These are phyloP conservation scores for Termitomyces sp. DNA, from an alignment of 768 basidiomycete genomes.

Conservation along the genomic window DNA sequence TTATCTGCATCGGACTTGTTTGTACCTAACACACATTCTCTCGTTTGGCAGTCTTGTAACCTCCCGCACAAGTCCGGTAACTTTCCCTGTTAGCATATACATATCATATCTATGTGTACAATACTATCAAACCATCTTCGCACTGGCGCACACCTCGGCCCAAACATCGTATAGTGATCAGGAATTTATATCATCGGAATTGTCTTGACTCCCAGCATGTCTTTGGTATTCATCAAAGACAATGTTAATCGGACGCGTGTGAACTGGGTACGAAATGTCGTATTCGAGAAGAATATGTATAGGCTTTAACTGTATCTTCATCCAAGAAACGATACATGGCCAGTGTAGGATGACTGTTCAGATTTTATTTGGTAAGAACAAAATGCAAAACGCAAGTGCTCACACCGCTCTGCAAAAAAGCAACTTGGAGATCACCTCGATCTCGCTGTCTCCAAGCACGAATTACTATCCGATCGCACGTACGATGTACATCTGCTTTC, in stretches of 20 bases:
- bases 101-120: slow-evolving; percentile 14
- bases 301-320: slow-evolving; percentile 33
- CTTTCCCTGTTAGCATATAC: slow-evolving; percentile 11
- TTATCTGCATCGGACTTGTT: slow-evolving; percentile 22
- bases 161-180: not conserved
- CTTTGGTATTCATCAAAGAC: slow-evolving; percentile 31
- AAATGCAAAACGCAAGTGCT: slow-evolving; percentile 1
- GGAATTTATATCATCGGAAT: too few species aligned
- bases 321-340: not conserved
- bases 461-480: slow-evolving; percentile 6
- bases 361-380: not conserved
- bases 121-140: slow-evolving; percentile 7
- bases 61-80: not conserved
- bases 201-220: too few species aligned
- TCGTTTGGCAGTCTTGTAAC: slow-evolving; percentile 5
- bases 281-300: slow-evolving; percentile 34
- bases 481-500: slow-evolving; percentile 37
- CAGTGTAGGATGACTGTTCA: too few species aligned
- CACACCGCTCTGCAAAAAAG: slow-evolving; percentile 34
- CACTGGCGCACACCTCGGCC: not conserved
- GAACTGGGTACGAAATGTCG: slow-evolving; percentile 20
- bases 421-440: too few species aligned
- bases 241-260: slow-evolving; percentile 26
- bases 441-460: too few species aligned
- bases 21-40: slow-evolving; percentile 15